Evolutionary conservation across 2,329 filamentous ascomycete genomes (phyloP).

Genomic region (Harringtonia aguacate): DNA sequence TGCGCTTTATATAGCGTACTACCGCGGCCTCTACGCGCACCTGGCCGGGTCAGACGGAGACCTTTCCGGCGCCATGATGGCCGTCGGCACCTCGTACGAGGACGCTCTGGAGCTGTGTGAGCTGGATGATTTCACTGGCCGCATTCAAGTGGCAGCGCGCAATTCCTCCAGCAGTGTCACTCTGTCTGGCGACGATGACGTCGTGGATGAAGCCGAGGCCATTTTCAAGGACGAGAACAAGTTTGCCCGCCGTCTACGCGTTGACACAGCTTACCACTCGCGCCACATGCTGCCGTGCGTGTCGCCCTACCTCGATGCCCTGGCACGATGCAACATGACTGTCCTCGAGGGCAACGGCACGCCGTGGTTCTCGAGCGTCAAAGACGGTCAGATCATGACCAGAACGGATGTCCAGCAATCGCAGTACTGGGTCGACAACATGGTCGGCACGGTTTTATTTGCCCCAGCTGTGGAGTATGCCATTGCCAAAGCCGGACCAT

Average conservation of each 20-base stretch:
- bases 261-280: conserved; percentile 30
- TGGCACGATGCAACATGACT: not conserved
- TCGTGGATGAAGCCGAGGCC: conserved; percentile 18
- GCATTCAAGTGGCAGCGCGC: too few species aligned
- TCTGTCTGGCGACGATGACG: conserved; percentile 16
- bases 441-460: conserved; percentile 18
- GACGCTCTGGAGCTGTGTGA: not conserved
- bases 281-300: conserved; percentile 21
- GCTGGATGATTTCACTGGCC: not conserved
- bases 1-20: conserved; percentile 10
- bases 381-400: not conserved
- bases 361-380: conserved; percentile 22
- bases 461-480: conserved; percentile 2
- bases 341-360: too few species aligned
- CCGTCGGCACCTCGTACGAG: conserved; percentile 4
- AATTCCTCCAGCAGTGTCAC: too few species aligned
- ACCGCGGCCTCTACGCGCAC: conserved; percentile 5
- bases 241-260: conserved; percentile 17
- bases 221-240: too few species aligned
- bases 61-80: conserved; percentile 9
- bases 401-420: conserved; percentile 1
- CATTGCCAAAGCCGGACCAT: not conserved
- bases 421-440: conserved; percentile 19
- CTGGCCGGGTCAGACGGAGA: too few species aligned
- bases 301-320: conserved; percentile 3